phyloP scores from a whole-genome alignment of 2,329 filamentous ascomycete species.

The Penicillium digitatum region DNA sequence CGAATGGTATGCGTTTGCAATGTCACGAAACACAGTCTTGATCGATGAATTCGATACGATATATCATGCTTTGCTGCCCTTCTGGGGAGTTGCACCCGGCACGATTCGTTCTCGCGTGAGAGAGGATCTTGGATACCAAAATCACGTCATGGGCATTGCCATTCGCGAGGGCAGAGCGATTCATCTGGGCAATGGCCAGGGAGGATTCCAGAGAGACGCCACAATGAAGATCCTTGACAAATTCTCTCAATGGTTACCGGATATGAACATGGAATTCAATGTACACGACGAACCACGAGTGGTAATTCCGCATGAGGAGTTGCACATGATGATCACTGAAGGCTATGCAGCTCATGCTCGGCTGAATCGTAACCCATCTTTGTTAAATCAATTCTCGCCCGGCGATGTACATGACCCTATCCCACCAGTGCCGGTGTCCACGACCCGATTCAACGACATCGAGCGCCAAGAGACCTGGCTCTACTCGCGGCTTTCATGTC shows the following conservation, averaged over 20 bases:
- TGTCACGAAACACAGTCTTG: constrained; percentile 2
- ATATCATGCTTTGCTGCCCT: constrained; percentile 11
- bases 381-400: background rate
- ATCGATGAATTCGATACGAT: constrained; percentile 17
- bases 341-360: constrained; percentile 7
- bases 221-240: constrained; percentile 68
- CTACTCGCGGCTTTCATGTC: constrained; percentile 10
- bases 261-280: constrained; percentile 90
- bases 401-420: background rate
- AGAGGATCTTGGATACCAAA: constrained; percentile 6
- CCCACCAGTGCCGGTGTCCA: background rate
- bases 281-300: constrained; percentile 81
- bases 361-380: background rate
- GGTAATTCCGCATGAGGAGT: constrained; percentile 69
- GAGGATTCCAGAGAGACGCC: constrained; percentile 38
- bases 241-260: constrained; percentile 69
- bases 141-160: constrained; percentile 8
- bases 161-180: constrained; percentile 8
- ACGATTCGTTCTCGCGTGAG: constrained; percentile 8
- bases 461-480: constrained; percentile 15
- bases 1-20: constrained; percentile 15
- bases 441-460: constrained; percentile 9
- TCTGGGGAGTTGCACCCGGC: constrained; percentile 11
- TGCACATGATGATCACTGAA: constrained; percentile 58
- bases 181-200: constrained; percentile 48